phyloP scores from a whole-genome alignment of 495 filamentous ascomycete genomes.

The Evernia prunastri region DNA sequence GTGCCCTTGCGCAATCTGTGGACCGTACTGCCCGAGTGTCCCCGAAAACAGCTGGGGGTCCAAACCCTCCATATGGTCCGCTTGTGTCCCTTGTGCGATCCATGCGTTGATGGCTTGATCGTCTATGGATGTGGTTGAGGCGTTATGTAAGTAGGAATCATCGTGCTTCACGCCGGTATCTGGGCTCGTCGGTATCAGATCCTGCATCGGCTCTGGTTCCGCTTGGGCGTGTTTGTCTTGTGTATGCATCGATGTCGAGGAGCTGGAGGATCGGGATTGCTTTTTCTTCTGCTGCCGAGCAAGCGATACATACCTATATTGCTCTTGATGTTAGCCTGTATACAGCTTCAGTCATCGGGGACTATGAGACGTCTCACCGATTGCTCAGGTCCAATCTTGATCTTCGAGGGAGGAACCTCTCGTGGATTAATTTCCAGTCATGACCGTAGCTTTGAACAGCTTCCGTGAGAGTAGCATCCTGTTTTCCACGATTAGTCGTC shows the following conservation, averaged over 20 bases:
- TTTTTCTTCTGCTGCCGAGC: constrained; percentile 7
- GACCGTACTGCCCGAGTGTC: background rate
- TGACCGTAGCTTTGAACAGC: constrained; percentile 6
- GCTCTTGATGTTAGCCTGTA: background rate
- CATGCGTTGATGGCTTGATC: background rate
- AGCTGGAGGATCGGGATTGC: background rate
- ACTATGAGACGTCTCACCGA: background rate
- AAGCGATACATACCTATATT: constrained; percentile 6
- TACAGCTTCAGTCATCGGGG: background rate
- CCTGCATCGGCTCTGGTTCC: background rate
- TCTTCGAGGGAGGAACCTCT: constrained; percentile 4
- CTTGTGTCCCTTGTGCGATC: background rate
- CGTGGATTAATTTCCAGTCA: constrained; percentile 12
- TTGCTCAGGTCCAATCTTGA: constrained; percentile 10
- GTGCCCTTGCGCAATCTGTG: background rate
- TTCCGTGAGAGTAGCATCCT: constrained; percentile 4
- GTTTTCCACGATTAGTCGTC: background rate
- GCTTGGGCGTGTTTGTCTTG: background rate
- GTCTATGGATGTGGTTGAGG: background rate
- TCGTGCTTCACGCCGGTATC: background rate
- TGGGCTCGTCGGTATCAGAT: background rate
- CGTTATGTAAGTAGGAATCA: background rate
- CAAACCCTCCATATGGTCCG: background rate
- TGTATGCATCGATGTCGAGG: background rate
- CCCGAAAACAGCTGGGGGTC: background rate